Percentiles rank a stretch among this genome's conserved stretches.
Conservation (phyloP, 768 basidiomycete species). For the Mrakia gelida region DNA sequence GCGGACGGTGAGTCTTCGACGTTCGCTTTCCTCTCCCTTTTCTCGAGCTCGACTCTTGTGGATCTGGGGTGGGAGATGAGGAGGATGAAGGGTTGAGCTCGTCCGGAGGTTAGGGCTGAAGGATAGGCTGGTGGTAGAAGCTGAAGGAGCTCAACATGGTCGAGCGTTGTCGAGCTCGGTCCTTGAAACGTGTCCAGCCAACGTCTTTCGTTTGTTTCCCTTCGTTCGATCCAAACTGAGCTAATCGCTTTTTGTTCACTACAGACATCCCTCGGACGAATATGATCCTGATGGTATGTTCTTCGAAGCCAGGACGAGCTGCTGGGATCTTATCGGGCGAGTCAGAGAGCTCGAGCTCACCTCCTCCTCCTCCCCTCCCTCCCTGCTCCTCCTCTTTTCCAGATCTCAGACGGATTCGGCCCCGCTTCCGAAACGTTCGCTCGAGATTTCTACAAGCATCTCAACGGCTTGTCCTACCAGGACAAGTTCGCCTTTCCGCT, state of each 20-base stretch:
- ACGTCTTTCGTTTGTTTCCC: not conserved
- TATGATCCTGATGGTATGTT: conserved; percentile 21
- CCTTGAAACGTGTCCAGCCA: not conserved
- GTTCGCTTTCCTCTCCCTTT: not conserved
- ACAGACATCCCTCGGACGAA: conserved; percentile 5
- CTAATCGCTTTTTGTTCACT: not conserved
- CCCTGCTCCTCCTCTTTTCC: not conserved
- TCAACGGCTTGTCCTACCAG: not conserved
- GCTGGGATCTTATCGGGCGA: not conserved
- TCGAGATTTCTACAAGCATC: conserved; percentile 31
- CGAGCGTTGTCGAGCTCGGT: not conserved
- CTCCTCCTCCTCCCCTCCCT: not conserved
- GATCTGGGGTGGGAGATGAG: not conserved
- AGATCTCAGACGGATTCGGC: conserved; percentile 29
- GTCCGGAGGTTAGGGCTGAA: too few relatives aligned
- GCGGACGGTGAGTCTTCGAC: not conserved
- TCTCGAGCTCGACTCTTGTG: not conserved
- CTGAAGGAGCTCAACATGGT: not conserved
- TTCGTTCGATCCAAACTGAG: not conserved
- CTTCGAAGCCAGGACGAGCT: not conserved
- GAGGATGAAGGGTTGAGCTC: not conserved
- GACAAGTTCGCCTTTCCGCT: conserved; percentile 32
- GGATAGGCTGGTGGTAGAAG: not conserved
- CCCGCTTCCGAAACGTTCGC: conserved; percentile 28
- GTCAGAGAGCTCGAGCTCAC: not conserved